These are phyloP conservation scores for Rugonectria rugulosa DNA, from an alignment of 2,329 filamentous ascomycete species.

Conservation along the genomic window DNA sequence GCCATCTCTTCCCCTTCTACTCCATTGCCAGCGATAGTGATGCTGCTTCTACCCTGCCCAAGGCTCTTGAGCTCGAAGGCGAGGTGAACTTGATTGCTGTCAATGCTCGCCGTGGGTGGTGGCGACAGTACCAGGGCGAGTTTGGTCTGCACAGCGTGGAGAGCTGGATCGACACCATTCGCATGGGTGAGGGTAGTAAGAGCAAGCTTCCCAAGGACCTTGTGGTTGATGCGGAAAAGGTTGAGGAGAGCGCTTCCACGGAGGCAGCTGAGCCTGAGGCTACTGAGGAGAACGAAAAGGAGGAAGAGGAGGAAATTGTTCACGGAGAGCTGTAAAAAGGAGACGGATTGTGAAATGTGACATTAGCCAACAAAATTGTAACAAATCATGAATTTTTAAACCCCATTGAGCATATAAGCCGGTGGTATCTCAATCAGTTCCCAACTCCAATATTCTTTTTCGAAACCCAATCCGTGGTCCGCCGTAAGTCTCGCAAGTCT, in stretches of 20 bases:
- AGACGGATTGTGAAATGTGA: constrained; percentile 19
- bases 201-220: constrained; percentile 73
- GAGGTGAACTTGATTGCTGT: constrained; percentile 79
- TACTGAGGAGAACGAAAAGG: constrained; percentile 27
- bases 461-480: constrained; percentile 19
- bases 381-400: constrained; percentile 1
- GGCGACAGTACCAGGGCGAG: constrained; percentile 73
- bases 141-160: constrained; percentile 72
- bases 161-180: constrained; percentile 88
- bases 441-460: constrained; percentile 30
- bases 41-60: constrained; percentile 51
- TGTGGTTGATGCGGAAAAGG: constrained; percentile 48
- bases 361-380: constrained; percentile 26
- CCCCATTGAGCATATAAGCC: constrained; percentile 3
- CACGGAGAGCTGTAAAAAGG: constrained; percentile 60
- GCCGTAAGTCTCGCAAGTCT: constrained; percentile 19
- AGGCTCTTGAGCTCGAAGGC: constrained; percentile 64
- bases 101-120: constrained; percentile 88
- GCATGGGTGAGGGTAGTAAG: constrained; percentile 86
- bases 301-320: constrained; percentile 37
- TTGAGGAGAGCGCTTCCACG: constrained; percentile 17
- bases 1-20: constrained; percentile 84
- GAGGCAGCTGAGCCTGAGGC: constrained; percentile 31
- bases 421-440: constrained; percentile 25
- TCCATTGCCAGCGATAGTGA: constrained; percentile 66